phyloP scores from a whole-genome alignment of 331 rosid genomes.

The Spiraea crenata region DNA sequence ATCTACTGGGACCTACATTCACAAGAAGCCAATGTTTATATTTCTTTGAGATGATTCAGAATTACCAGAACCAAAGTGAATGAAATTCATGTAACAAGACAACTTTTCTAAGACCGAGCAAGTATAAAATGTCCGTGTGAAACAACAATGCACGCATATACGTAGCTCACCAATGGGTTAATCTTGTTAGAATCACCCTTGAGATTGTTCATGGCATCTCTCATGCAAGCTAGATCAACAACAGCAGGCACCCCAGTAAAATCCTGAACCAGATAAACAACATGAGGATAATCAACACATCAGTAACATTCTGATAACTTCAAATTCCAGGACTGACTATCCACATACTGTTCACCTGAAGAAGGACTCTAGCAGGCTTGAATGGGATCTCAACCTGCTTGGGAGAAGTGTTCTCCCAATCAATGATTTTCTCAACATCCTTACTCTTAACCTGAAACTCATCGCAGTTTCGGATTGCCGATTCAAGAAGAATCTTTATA shows the following conservation, averaged over 20 bases:
- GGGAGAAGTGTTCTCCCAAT: conserved; percentile 77
- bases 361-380: conserved; percentile 87
- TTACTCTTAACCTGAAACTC: conserved; percentile 75
- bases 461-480: conserved; percentile 83
- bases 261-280: conserved; percentile 51
- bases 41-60: neutral
- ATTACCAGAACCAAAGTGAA: neutral
- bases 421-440: conserved; percentile 77
- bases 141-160: conserved; percentile 9
- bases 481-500: conserved; percentile 77
- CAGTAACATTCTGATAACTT: conserved; percentile 1
- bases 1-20: conserved; percentile 75
- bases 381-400: conserved; percentile 81
- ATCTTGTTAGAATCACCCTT: conserved; percentile 83
- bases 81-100: neutral
- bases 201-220: conserved; percentile 87
- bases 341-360: conserved; percentile 52
- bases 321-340: neutral
- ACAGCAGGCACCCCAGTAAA: conserved; percentile 91
- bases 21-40: neutral
- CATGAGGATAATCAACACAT: conserved; percentile 18
- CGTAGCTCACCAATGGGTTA: conserved; percentile 69
- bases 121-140: conserved; percentile 5
- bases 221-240: conserved; percentile 91
- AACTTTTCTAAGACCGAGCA: no score